Conservation (phyloP, 1,284 basidiomycete genomes). For the Agaricales sp. region DNA sequence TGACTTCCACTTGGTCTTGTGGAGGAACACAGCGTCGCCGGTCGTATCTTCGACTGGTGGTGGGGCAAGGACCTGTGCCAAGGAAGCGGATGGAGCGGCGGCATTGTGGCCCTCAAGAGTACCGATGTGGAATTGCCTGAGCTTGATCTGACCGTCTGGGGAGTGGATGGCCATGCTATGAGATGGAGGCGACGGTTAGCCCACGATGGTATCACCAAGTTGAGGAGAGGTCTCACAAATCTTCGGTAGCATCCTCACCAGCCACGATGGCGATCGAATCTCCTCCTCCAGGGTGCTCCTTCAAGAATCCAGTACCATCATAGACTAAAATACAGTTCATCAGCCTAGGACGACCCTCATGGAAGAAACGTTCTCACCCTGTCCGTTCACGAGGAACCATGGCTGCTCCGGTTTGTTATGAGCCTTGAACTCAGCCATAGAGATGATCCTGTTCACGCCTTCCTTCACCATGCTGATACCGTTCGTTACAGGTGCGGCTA, state of each 20-base stretch:
- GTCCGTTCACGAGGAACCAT: constrained; percentile 53
- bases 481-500: constrained; percentile 5
- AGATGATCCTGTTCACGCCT: constrained; percentile 32
- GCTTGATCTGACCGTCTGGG: constrained; percentile 34
- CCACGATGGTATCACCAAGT: not conserved
- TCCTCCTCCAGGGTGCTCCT: constrained; percentile 54
- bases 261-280: constrained; percentile 50
- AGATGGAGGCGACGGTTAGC: not conserved
- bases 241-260: constrained; percentile 55
- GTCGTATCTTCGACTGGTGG: constrained; percentile 2
- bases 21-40: constrained; percentile 29
- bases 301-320: constrained; percentile 44
- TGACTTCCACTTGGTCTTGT: constrained; percentile 42
- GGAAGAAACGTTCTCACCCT: constrained; percentile 25
- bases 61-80: constrained; percentile 7
- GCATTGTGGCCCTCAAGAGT: constrained; percentile 10
- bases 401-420: constrained; percentile 28
- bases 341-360: not conserved
- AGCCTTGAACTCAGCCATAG: constrained; percentile 33
- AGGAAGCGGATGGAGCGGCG: constrained; percentile 1
- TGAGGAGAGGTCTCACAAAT: constrained; percentile 27
- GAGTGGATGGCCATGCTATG: constrained; percentile 25
- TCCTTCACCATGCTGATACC: constrained; percentile 28
- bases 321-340: constrained; percentile 21
- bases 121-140: constrained; percentile 31